phyloP scores from a whole-genome alignment of 2,329 filamentous ascomycete species.

The Verticillium nonalfalfae region DNA sequence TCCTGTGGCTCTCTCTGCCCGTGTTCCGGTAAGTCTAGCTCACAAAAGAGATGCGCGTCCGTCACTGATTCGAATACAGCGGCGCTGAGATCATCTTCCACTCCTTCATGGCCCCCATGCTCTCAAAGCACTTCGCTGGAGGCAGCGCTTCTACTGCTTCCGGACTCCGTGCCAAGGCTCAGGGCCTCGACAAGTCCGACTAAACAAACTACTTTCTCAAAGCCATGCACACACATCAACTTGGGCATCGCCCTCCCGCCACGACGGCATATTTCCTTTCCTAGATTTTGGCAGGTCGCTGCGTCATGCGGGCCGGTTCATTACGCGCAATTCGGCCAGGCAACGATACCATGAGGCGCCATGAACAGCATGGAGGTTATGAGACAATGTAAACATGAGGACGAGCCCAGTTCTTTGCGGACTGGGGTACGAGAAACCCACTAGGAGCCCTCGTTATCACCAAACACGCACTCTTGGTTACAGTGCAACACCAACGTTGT shows the following conservation, averaged over 20 bases:
- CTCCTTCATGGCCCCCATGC: slow-evolving; percentile 86
- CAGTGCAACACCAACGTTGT: neutral
- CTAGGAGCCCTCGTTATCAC: neutral
- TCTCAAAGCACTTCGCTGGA: slow-evolving; percentile 81
- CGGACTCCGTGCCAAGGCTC: slow-evolving; percentile 84
- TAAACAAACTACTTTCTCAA: slow-evolving; percentile 31
- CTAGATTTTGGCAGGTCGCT: neutral
- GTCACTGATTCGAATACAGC: slow-evolving; percentile 39
- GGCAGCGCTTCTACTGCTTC: slow-evolving; percentile 64
- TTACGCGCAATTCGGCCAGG: neutral
- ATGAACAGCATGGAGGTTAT: neutral
- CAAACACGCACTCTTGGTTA: neutral
- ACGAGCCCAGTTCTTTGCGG: neutral
- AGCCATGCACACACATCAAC: neutral
- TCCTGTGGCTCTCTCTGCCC: slow-evolving; percentile 96
- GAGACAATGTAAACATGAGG: neutral
- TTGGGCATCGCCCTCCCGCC: neutral
- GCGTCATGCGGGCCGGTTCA: neutral
- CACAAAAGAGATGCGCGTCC: neutral
- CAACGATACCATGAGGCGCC: neutral
- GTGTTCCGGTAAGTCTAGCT: slow-evolving; percentile 71
- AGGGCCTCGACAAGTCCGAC: slow-evolving; percentile 65
- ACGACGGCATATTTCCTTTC: neutral
- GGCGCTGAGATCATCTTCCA: slow-evolving; percentile 96
- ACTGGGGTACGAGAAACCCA: neutral